Evolutionary conservation across 495 filamentous ascomycete species (phyloP), one percentile per base, ranked within the genome.

Genomic region (Xylaria telfairii): DNA sequence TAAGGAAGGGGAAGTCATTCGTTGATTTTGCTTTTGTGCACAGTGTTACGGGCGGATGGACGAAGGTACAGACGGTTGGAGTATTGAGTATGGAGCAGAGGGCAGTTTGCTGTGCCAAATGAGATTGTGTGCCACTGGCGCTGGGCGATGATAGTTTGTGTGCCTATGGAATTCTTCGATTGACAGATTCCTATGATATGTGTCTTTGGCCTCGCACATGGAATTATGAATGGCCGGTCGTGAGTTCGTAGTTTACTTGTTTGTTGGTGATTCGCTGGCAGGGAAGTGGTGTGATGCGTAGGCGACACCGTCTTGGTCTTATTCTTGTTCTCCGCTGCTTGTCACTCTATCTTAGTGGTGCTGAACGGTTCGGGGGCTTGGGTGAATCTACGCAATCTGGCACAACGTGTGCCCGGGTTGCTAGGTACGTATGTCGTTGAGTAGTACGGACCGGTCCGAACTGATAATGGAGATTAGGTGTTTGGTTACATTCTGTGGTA

Each of bases 1-100:
- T 74, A 91, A 90, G 75, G 91, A 92, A 59, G 91, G 90, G 6
- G 85, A 85, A 54, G 80, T 87, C 54, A 89, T 90, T 78, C 83
- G 87, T 44, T 90, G 64, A 83, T 9, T n/a, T n/a, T 28, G 4
- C 13, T 15, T 54, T 24, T 49, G 46, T 49, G 49, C 13, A 2
- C 4, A 26, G 47, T 26, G n/a, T 8, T 51, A 26, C 5, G 47
- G 9, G 26, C 10, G 24, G 47, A 24, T n/a, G n/a, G n/a, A n/a
- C n/a, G n/a, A n/a, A n/a, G n/a, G n/a, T n/a, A n/a, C 39, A 41
- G 39, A 41, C 39, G 4, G 21, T 51, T 3, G 17, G 21, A 28
- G 21, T 53, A 53, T 30, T 24, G 51, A 54, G 51, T 30, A 54
- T 24, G 49, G 49, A 28, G 49, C 26, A 53, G n/a, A n/a, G n/a